These are phyloP conservation scores for Aspergillus olivimuriae DNA, from an alignment of 495 filamentous ascomycete species.

Conservation along the genomic window DNA sequence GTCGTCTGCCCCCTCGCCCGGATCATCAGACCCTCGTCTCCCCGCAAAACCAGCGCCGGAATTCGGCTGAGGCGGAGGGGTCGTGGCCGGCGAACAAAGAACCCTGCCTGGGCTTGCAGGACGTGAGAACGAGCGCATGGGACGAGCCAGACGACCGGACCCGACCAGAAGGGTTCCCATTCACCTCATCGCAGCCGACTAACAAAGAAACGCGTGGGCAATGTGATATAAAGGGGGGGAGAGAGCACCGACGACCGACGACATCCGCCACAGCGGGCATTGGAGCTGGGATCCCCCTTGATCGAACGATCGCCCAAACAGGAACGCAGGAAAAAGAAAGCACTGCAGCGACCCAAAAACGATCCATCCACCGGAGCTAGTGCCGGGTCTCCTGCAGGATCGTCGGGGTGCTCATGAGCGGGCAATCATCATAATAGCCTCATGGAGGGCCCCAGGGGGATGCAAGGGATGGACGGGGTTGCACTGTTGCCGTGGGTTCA, in stretches of 20 bases:
- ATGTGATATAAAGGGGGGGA: slow-evolving; percentile 8
- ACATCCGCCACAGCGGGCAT: no score
- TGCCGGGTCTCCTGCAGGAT: slow-evolving; percentile 11
- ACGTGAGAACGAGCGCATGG: not conserved
- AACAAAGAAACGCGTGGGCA: slow-evolving; percentile 4
- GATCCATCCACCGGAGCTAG: slow-evolving; percentile 1
- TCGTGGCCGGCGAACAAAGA: not conserved
- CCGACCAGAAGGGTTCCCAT: not conserved
- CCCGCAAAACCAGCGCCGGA: not conserved
- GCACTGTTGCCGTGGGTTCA: no score
- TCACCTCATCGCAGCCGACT: not conserved
- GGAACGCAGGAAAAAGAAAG: slow-evolving; percentile 4
- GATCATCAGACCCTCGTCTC: not conserved
- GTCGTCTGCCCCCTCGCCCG: not conserved
- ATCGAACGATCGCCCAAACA: not conserved
- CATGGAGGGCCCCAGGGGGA: slow-evolving; percentile 11
- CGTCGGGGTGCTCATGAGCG: slow-evolving; percentile 11
- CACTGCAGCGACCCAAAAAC: not conserved
- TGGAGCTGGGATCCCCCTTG: slow-evolving; percentile 3
- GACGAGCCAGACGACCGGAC: not conserved
- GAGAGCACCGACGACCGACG: slow-evolving; percentile 6
- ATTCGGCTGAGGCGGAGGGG: not conserved
- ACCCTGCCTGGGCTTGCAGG: not conserved
- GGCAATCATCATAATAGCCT: slow-evolving; percentile 18
- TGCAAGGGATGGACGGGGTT: slow-evolving; percentile 14